A percentile compares a stretch with the other conserved stretches of the same genome.
phyloP scores from a whole-genome alignment of 2,329 filamentous ascomycete species.

The Neodidymelliopsis sp. region DNA sequence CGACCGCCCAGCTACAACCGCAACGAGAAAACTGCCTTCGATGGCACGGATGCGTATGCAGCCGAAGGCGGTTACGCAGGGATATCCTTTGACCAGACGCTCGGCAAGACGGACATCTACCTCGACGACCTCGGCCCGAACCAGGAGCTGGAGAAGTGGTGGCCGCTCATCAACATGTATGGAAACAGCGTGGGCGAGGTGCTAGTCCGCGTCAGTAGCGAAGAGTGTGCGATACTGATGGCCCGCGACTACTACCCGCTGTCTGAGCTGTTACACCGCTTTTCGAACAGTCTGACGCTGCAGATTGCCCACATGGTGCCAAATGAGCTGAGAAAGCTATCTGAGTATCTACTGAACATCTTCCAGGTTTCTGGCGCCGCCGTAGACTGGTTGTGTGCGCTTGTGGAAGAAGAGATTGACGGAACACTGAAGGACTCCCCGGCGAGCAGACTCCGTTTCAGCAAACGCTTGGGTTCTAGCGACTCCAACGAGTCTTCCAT shows the following conservation, averaged over 20 bases:
- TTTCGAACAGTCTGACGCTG: constrained; percentile 81
- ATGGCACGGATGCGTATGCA: constrained; percentile 44
- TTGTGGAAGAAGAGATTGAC: constrained; percentile 97
- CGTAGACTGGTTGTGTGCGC: constrained; percentile 86
- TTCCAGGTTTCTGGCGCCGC: constrained; percentile 90
- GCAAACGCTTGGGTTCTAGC: constrained; percentile 72
- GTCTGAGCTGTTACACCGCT: constrained; percentile 83
- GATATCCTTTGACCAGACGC: constrained; percentile 58
- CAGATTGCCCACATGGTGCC: constrained; percentile 84
- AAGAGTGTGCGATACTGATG: constrained; percentile 89
- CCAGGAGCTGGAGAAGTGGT: constrained; percentile 85
- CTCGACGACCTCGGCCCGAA: constrained; percentile 79
- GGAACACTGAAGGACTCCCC: constrained; percentile 84
- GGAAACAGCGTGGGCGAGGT: constrained; percentile 82
- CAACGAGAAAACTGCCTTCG: constrained; percentile 48
- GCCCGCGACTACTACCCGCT: constrained; percentile 84
- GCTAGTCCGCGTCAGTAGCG: constrained; percentile 80
- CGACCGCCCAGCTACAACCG: constrained; percentile 52
- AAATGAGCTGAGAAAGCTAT: constrained; percentile 77
- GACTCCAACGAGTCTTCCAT: constrained; percentile 66
- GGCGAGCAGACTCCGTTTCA: constrained; percentile 71
- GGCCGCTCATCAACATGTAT: constrained; percentile 78
- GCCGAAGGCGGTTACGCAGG: constrained; percentile 55
- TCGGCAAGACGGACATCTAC: constrained; percentile 81
- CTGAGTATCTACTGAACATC: constrained; percentile 89